phyloP scores from a whole-genome alignment of 2,329 filamentous ascomycete genomes.

The Amphichorda felina region DNA sequence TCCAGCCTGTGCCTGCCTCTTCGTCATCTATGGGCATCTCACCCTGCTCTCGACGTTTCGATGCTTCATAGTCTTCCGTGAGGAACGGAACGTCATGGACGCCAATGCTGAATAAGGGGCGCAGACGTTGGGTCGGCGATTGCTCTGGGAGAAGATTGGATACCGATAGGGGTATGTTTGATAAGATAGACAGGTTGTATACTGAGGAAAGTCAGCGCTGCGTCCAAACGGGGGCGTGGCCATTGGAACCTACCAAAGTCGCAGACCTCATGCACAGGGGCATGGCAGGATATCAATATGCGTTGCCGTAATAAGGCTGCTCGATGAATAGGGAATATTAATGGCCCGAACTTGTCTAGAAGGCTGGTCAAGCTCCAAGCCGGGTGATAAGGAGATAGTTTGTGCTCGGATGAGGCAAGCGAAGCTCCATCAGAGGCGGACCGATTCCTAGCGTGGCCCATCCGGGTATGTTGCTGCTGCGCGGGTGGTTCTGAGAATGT shows the following conservation, averaged over 20 bases:
- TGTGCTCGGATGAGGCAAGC: constrained; percentile 48
- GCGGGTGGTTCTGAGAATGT: constrained; percentile 22
- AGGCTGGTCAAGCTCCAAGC: constrained; percentile 71
- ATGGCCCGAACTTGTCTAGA: constrained; percentile 74
- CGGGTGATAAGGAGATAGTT: constrained; percentile 69
- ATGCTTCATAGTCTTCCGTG: constrained; percentile 43
- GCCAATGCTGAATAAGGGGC: constrained; percentile 84
- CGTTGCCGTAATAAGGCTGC: constrained; percentile 78
- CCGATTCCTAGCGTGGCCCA: constrained; percentile 39
- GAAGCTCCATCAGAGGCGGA: constrained; percentile 51
- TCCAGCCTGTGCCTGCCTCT: constrained; percentile 58
- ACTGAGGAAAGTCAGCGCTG: constrained; percentile 38
- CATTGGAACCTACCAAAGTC: constrained; percentile 60
- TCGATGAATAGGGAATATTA: constrained; percentile 85
- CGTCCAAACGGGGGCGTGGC: too few relatives aligned
- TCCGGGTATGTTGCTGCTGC: background rate
- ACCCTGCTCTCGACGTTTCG: constrained; percentile 22
- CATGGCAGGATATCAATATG: constrained; percentile 75
- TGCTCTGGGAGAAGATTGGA: constrained; percentile 54
- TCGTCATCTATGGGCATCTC: constrained; percentile 23
- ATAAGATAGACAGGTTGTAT: constrained; percentile 86
- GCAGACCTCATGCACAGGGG: constrained; percentile 75
- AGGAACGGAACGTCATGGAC: constrained; percentile 85
- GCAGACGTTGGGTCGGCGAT: constrained; percentile 52
- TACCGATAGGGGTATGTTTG: constrained; percentile 70